phyloP scores from a whole-genome alignment of 129 eudicot genomes.

The Lonicera japonica region DNA sequence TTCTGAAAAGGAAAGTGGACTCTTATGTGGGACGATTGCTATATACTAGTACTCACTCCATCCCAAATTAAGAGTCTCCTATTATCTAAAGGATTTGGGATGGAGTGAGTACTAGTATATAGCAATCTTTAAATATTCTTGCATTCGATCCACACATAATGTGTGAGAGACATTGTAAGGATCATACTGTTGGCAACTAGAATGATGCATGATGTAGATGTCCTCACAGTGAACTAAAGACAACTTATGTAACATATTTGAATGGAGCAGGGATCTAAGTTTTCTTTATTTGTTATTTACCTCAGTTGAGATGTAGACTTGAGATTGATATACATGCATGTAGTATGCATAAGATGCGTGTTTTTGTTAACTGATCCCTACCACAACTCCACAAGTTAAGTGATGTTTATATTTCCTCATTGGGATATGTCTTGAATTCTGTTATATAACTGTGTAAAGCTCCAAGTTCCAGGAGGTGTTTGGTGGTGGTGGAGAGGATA shows the following conservation, averaged over 20 bases:
- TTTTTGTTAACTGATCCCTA: too few relatives aligned
- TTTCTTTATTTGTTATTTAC: not conserved
- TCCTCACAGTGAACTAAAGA: not conserved
- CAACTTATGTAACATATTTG: not conserved
- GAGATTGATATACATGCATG: not conserved
- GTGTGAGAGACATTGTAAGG: not conserved
- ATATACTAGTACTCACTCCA: too few relatives aligned
- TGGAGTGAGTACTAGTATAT: not conserved
- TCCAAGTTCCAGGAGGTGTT: too few relatives aligned
- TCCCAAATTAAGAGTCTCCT: not conserved
- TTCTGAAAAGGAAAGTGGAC: too few relatives aligned
- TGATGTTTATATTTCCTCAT: too few relatives aligned
- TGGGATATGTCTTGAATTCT: too few relatives aligned
- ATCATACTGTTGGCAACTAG: not conserved
- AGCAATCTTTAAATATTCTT: not conserved
- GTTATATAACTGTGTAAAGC: too few relatives aligned
- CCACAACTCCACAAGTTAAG: too few relatives aligned
- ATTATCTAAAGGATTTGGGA: not conserved
- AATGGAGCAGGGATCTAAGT: not conserved
- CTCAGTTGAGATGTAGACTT: not conserved
- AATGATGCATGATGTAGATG: not conserved
- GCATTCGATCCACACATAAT: not conserved
- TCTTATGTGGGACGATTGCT: too few relatives aligned
- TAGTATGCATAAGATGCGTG: too few relatives aligned
- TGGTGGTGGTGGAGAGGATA: too few relatives aligned